Evolutionary conservation across 306 rosid genomes (phyloP).

Genomic region (Astragalus glycyphyllos): DNA sequence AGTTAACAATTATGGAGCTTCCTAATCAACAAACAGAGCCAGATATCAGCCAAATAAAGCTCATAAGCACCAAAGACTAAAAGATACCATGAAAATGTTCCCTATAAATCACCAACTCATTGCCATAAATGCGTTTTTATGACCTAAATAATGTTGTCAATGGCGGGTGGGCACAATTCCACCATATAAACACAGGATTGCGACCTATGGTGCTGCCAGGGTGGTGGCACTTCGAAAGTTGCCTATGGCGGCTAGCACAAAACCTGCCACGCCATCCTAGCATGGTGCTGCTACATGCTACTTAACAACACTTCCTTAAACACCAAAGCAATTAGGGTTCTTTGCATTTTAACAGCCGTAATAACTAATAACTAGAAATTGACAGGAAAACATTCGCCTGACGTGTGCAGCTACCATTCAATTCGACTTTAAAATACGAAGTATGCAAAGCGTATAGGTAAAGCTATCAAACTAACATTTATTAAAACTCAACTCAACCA

Average conservation of each 20-base stretch:
- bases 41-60: conserved; percentile 30
- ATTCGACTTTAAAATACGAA: conserved; percentile 35
- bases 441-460: conserved; percentile 21
- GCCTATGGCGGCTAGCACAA: too few species aligned
- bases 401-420: conserved; percentile 32
- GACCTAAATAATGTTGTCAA: conserved; percentile 7
- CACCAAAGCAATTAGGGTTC: conserved; percentile 9
- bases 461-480: conserved; percentile 1
- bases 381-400: conserved; percentile 7
- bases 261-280: too few species aligned
- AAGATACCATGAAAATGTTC: conserved; percentile 15
- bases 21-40: conserved; percentile 20
- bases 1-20: conserved; percentile 23
- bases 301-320: background rate
- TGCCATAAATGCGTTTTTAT: conserved; percentile 23
- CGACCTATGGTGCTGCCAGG: too few species aligned
- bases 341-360: conserved; percentile 31
- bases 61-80: conserved; percentile 28
- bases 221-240: too few species aligned
- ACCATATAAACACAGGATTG: too few species aligned
- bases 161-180: too few species aligned
- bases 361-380: conserved; percentile 20
- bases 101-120: conserved; percentile 5
- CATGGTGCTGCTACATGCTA: too few species aligned
- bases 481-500: conserved; percentile 24